Evolutionary conservation across 176 grass and related monocot species (phyloP), one percentile per base, ranked within the genome.

Genomic region (Chrysopogon serrulatus): DNA sequence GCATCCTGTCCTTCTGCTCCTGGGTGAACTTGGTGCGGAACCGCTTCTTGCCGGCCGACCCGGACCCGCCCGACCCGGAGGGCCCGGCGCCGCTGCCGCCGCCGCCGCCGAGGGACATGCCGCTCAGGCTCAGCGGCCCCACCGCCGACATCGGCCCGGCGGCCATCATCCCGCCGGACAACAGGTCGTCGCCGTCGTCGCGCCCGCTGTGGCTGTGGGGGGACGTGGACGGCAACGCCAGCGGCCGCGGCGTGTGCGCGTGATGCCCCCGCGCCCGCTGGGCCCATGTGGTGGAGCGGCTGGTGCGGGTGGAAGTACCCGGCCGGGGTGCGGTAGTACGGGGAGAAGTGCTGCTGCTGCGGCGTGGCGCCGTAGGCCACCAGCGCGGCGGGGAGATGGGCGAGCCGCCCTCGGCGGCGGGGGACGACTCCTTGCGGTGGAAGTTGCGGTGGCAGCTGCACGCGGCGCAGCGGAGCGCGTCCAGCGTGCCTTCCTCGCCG

Each of bases 1-100:
- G 83, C 95, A 98, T 98, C 92, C 57, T 79, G 75, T 98, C 95
- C 84, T 94, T 97, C 92, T 97, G 95, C 86, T 97, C 95, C 85
- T 87, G 92, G 13, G 90, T 87, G 79, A 97, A 97, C 83, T 91
- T 97, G 54, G 92, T 97, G 80, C 95, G 88, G 90, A 87, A 92
- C 34, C 95, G 87, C 83, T 97, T 97, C 90, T 89, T 92, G 41
- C 90, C 86, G 23, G n/a, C n/a, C n/a, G 91, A 89, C 91, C 92
- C 78, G 79, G 92, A 81, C 82, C 85, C 45, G 34, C 86, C 92
- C 10, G 83, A 86, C 1, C 92, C 83, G 23, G 83, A 90, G 1
- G 83, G 86, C 47, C 84, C 83, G 5, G 51, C 60, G 39, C 64
- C 73, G 49, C 73, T 15, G 44, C 44, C 8, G 65, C 0, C 21